phyloP scores from a whole-genome alignment of 176 grass and related monocot genomes.

The Canna indica region DNA sequence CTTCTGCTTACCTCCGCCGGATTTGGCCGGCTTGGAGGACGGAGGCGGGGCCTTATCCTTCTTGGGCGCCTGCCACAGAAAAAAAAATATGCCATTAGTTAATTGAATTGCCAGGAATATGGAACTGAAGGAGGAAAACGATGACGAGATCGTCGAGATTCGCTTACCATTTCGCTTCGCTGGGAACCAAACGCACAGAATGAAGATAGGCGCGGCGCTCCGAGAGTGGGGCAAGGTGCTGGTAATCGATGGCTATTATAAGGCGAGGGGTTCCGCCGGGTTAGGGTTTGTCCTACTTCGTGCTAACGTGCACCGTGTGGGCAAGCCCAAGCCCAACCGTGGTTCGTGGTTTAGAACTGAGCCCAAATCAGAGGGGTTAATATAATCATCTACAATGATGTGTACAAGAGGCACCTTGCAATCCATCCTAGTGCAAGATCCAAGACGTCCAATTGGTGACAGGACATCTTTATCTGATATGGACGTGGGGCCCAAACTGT shows the following conservation, averaged over 20 bases:
- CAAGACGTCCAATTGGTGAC: background rate
- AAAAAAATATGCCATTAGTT: background rate
- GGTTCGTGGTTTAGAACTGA: no score
- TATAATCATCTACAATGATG: no score
- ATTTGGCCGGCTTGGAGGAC: slow-evolving; percentile 26
- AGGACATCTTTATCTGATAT: no score
- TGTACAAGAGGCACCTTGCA: no score
- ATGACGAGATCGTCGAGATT: no score
- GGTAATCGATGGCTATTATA: background rate
- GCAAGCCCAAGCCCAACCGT: background rate
- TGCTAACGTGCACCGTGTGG: background rate
- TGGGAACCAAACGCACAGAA: background rate
- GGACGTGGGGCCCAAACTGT: no score
- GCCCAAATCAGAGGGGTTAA: background rate
- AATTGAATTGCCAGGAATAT: background rate
- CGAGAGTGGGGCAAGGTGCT: background rate
- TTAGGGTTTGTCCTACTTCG: background rate
- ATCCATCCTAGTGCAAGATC: background rate
- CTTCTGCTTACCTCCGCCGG: slow-evolving; percentile 29
- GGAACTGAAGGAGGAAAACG: background rate
- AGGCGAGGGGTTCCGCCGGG: background rate
- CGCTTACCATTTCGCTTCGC: background rate
- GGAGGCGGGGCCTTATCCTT: slow-evolving; percentile 26
- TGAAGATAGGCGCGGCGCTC: background rate
- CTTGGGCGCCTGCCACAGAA: slow-evolving; percentile 18